Evolutionary conservation across 345 rosid genomes (phyloP), one percentile per base, ranked within the genome.

Genomic region (Bruguiera sexangula): DNA sequence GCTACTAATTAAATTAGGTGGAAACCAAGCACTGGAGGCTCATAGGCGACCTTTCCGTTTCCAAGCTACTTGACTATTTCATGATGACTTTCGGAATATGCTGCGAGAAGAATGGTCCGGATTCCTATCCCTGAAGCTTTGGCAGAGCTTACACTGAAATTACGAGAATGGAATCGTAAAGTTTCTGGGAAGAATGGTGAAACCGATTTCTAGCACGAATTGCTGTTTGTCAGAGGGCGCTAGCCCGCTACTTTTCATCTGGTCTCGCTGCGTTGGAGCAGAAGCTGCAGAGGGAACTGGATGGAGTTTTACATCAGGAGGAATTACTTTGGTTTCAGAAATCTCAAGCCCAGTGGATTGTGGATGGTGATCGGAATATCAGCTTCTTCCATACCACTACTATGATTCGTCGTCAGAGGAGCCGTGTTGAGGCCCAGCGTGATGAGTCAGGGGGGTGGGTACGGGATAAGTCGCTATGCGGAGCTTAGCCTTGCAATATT

Each of bases 391-490:
- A 52, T 52, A 1, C 24, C 8, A 5, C 56, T 52, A 52, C 24
- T 0, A 0, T 8, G 0, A 21, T 52, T 4, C 24, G 3, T 0
- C 2, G 24, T 0, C 0, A 8, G 22, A 6, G 2, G 8, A 52
- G 20, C 0, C 7, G 8, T 0, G 1, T 52, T 52, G 56, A 52
- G 6, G 56, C 24, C 1, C 2, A 20, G 0, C 1, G 16, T 0
- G 57, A 53, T n/a, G 9, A 53, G 21, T 3, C 0, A 4, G 2
- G 24, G 3, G 22, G 0, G 1, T 0, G 10, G 24, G 7, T 2
- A 2, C 0, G 7, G n/a, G 2, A 52, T 2, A 1, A 2, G 56
- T 0, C 1, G 0, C 2, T 5, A 5, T 19, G 1, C 0, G 10
- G 7, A 5, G 0, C 2, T 8, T 5, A 20, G 7, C 22, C 1